A percentile compares a stretch with the other conserved stretches of the same genome.
phyloP scores from a whole-genome alignment of 2,329 filamentous ascomycete species.

The Colletotrichum trifolii region DNA sequence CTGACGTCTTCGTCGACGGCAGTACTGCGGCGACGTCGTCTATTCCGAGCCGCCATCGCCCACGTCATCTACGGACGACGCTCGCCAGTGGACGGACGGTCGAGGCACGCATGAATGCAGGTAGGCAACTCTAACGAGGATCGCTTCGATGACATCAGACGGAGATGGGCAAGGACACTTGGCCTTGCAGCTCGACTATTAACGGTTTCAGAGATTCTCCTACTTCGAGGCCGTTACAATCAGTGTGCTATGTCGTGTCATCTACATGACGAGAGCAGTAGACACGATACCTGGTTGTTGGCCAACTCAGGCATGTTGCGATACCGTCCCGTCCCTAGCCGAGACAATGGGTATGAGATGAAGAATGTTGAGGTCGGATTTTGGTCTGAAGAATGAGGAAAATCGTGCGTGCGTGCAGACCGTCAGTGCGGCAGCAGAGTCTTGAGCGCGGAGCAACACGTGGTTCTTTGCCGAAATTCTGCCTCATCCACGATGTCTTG shows the following conservation, averaged over 20 bases:
- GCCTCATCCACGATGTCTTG: background rate
- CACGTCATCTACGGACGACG: constrained; percentile 1
- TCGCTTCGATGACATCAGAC: constrained; percentile 27
- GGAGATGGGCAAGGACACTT: constrained; percentile 19
- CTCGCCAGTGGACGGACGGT: constrained; percentile 7
- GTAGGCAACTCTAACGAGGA: constrained; percentile 26
- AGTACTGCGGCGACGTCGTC: background rate
- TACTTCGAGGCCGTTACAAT: constrained; percentile 1
- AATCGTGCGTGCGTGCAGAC: background rate
- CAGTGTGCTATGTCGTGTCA: constrained; percentile 2
- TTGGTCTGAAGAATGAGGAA: constrained; percentile 11
- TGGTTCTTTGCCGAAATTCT: background rate
- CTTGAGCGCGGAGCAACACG: background rate
- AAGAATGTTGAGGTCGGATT: constrained; percentile 20
- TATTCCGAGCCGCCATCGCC: constrained; percentile 24
- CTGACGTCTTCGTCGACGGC: background rate
- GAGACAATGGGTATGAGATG: constrained; percentile 24
- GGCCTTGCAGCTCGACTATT: constrained; percentile 8
- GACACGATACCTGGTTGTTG: constrained; percentile 3
- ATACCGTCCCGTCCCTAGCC: constrained; percentile 16
- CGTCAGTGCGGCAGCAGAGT: background rate
- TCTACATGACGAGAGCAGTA: background rate
- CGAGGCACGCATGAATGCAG: constrained; percentile 27
- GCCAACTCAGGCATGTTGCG: constrained; percentile 5
- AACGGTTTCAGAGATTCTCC: constrained; percentile 10